Base-by-base conservation (phyloP, 2,329 filamentous ascomycete genomes). In the Blumeria hordei region DNA sequence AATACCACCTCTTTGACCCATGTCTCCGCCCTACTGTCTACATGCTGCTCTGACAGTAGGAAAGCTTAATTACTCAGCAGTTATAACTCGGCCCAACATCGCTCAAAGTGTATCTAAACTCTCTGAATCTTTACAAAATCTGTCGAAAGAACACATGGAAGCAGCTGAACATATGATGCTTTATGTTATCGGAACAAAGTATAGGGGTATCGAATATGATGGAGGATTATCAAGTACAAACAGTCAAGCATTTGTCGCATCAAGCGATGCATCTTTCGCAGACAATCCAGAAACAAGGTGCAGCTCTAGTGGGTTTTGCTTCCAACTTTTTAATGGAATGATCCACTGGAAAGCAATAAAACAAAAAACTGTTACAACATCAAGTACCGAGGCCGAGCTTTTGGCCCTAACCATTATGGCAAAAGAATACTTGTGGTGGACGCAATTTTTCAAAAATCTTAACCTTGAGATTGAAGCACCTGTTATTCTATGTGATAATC, bases 361-460 rank as follows among this genome's bases (percentile, higher is more conserved):
- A 16, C 6, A 32, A 32, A 32, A 35, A 35, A 32, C 47, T 12
- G 47, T 51, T 10, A 35, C 47, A 37, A 53, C 21, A 39, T 53
- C 28, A 14, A 37, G n/a, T 28, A 5, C 18, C 1, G 28, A 28
- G n/a, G 16, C 45, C 28, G 45, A 49, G 28, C 18, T 49, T 9
- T 28, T 49, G 6, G 50, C 33, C 8, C 14, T 36, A 6, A 53
- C 12, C 8, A 21, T 39, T 11, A 43, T 9, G 6, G 34, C n/a
- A n/a, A 39, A 43, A n/a, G 11, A 43, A 28, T 54, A 39, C 14
- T 58, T 10, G 59, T 56, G 47, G 47, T 51, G 45, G 45, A 28
- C 21, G 6, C 45, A 28, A 28, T 2, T 21, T 6, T 28, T 49
- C 7, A 56, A 59, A 44, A 56, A 21, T 59, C 3, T 51, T 3